phyloP scores from a whole-genome alignment of 768 basidiomycete species.

The Roridomyces roridus region DNA sequence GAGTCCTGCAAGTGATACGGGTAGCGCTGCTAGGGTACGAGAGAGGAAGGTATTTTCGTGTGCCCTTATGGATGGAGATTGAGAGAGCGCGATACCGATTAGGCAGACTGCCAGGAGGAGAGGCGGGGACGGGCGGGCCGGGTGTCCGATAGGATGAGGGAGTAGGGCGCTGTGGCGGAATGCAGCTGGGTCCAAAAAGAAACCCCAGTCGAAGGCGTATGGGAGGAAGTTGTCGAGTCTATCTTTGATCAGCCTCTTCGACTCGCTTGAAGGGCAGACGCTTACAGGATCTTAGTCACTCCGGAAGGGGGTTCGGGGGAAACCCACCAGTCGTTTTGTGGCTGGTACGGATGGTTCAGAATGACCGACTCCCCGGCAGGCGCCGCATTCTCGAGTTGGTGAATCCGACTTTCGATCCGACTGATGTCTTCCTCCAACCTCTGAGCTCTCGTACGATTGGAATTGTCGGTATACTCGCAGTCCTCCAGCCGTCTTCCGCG shows the following conservation, averaged over 20 bases:
- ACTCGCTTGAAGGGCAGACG: not conserved
- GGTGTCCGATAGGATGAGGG: slow-evolving; percentile 28
- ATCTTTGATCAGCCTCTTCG: not conserved
- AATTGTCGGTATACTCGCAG: slow-evolving; percentile 52
- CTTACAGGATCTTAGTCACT: slow-evolving; percentile 4
- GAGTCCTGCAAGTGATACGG: slow-evolving; percentile 26
- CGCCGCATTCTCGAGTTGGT: slow-evolving; percentile 38
- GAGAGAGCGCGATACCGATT: slow-evolving; percentile 16
- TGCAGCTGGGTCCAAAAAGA: slow-evolving; percentile 50
- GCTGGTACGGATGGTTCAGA: slow-evolving; percentile 33
- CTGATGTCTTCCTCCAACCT: slow-evolving; percentile 46
- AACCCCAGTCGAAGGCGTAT: slow-evolving; percentile 45
- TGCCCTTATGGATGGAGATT: not conserved
- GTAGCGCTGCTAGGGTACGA: slow-evolving; percentile 30
- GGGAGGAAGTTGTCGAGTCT: slow-evolving; percentile 37
- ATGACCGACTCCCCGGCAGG: slow-evolving; percentile 19
- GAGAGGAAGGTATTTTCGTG: slow-evolving; percentile 35
- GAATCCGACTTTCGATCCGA: slow-evolving; percentile 41
- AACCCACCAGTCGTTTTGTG: slow-evolving; percentile 5
- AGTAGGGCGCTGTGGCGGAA: slow-evolving; percentile 38
- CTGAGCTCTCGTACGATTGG: slow-evolving; percentile 42
- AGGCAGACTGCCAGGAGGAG: slow-evolving; percentile 33
- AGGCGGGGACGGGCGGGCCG: slow-evolving; percentile 26
- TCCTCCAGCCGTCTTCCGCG: slow-evolving; percentile 43
- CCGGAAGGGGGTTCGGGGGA: not conserved